Evolutionary conservation across 2,329 filamentous ascomycete species (phyloP), one percentile per base, ranked within the genome.

Genomic region (Sphaerulina populicola): DNA sequence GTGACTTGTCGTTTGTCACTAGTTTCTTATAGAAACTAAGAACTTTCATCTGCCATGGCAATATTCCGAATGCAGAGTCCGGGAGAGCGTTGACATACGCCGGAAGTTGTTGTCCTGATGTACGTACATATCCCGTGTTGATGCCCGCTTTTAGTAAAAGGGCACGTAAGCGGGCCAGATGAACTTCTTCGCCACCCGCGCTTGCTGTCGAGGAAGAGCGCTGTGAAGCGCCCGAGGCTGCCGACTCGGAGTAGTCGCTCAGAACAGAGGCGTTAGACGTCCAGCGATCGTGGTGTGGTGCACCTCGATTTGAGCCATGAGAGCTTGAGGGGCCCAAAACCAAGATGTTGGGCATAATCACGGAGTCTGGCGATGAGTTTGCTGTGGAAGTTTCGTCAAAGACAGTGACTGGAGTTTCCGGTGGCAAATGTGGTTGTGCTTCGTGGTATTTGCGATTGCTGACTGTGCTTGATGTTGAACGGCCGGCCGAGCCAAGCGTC

Each of bases 371-470:
- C 50, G 91, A 87, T 0, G 89, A 94, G 39, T 88, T 80, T 3
- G 87, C 69, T 10, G 73, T 72, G 5, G 65, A 83, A 0, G 85
- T 88, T 64, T 97, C 90, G 67, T 96, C 91, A 61, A 96, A 96
- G 60, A 96, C 89, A 4, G 90, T 97, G 0, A 91, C 91, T 0
- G 90, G 90, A 0, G 90, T 97, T 70, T 97, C 91, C 0, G 90
- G 90, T 4, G 83, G 77, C 49, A 72, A 54, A 27, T 27, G 23
- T 3, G 62, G 55, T 1, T 57, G 60, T 4, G 71, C 72, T 30
- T 71, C 71, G 58, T 74, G 71, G 47, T 72, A 73, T 10, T 71
- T 71, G 47, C 70, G 63, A 63, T 60, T 74, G 66, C 64, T 67
- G 44, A 65, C 72, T 21, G 58, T 56, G 72, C 60, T 82, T 35